Evolutionary conservation across 208 protist genomes (phyloP).

Genomic region (Spongospora subterranea): DNA sequence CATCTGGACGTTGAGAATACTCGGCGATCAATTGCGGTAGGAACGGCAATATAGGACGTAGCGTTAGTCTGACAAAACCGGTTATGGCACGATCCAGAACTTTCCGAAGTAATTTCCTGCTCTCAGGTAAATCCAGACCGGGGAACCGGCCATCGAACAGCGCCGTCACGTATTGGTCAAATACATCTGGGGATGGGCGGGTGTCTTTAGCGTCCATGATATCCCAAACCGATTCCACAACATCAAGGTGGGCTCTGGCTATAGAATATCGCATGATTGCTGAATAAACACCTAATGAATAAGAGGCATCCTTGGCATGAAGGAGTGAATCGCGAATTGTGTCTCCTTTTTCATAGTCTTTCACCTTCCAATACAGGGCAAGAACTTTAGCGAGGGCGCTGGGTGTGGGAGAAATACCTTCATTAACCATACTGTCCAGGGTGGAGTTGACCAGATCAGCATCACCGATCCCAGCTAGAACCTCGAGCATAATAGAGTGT

Average conservation of each 20-base stretch:
- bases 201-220: neutral
- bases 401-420: neutral
- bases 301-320: neutral
- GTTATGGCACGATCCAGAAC: neutral
- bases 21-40: neutral
- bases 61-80: neutral
- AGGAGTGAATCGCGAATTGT: slow-evolving; percentile 51
- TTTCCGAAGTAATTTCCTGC: neutral
- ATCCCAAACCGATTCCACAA: slow-evolving; percentile 31
- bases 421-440: neutral
- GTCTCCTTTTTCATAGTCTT: neutral
- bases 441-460: neutral
- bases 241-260: neutral
- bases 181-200: slow-evolving; percentile 21
- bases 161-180: neutral
- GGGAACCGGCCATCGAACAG: neutral
- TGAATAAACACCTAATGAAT: neutral
- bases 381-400: neutral
- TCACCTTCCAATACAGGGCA: neutral
- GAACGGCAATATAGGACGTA: slow-evolving; percentile 20
- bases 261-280: slow-evolving; percentile 44
- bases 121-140: neutral
- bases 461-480: neutral
- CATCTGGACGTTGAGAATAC: neutral
- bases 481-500: slow-evolving; percentile 40